phyloP scores from a whole-genome alignment of 129 eudicot species.

The Silybum marianum region DNA sequence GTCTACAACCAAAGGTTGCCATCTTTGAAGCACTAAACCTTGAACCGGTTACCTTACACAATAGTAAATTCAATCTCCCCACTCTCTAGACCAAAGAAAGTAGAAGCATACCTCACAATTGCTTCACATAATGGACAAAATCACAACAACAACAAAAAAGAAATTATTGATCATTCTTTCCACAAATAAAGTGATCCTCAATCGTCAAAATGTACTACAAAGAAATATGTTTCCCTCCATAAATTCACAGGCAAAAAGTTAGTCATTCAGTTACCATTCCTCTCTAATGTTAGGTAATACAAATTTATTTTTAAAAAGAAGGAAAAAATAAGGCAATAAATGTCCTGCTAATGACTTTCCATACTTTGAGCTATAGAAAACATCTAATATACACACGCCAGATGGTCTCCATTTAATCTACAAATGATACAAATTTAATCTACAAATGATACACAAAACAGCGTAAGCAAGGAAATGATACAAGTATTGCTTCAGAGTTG shows the following conservation, averaged over 20 bases:
- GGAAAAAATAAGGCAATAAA: neutral
- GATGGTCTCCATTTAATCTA: too few relatives aligned
- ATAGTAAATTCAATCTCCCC: too few relatives aligned
- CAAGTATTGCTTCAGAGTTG: too few relatives aligned
- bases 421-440: too few relatives aligned
- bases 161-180: neutral
- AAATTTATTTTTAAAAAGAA: neutral
- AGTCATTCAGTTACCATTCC: neutral
- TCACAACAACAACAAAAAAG: neutral
- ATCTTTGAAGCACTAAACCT: too few relatives aligned
- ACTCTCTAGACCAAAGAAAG: too few relatives aligned
- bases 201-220: neutral
- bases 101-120: neutral
- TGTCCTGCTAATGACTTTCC: neutral
- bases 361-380: neutral
- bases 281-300: neutral
- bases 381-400: too few relatives aligned
- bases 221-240: neutral
- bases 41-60: too few relatives aligned
- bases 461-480: too few relatives aligned
- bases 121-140: neutral
- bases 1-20: neutral
- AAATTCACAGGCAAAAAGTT: neutral
- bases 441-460: too few relatives aligned
- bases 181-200: neutral